Evolutionary conservation across 257 asterid species (phyloP).

Genomic region (Ophiorrhiza pumila): DNA sequence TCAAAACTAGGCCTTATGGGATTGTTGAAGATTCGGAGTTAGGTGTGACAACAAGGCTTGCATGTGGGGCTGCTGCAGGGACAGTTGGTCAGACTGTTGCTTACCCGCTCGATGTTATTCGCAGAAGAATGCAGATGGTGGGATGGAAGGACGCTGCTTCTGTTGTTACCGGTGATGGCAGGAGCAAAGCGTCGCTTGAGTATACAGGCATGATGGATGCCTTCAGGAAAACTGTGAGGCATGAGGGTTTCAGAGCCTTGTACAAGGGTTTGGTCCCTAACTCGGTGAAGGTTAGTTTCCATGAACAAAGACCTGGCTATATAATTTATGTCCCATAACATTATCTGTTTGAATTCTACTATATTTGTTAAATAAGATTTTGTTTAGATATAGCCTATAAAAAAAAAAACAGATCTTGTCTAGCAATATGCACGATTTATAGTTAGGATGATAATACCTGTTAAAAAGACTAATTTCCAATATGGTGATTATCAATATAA

Average conservation of each 20-base stretch:
- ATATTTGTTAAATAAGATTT: neutral
- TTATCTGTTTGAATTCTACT: neutral
- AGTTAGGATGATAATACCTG: neutral
- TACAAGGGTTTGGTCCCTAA: conserved; percentile 98
- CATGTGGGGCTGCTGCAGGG: conserved; percentile 96
- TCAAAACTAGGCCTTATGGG: conserved; percentile 59
- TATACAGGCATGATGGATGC: conserved; percentile 94
- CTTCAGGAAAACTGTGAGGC: conserved; percentile 85
- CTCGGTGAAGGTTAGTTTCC: conserved; percentile 82
- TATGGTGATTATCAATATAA: neutral
- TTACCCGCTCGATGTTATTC: conserved; percentile 93
- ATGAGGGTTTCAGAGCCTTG: conserved; percentile 85
- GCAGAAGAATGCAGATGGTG: conserved; percentile 99
- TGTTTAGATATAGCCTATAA: no score
- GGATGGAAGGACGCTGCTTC: conserved; percentile 95
- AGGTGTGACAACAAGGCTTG: conserved; percentile 82
- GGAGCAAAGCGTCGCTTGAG: conserved; percentile 58
- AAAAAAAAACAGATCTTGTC: no score
- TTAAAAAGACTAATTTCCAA: no score
- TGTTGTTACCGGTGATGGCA: conserved; percentile 75
- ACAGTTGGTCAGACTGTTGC: conserved; percentile 98
- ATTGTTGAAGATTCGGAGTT: conserved; percentile 76
- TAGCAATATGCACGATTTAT: neutral
- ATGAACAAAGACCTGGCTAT: neutral
- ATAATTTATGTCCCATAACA: conserved; percentile 1